Base-by-base conservation (phyloP, 257 asterid genomes). In the Schizonepeta tenuifolia region DNA sequence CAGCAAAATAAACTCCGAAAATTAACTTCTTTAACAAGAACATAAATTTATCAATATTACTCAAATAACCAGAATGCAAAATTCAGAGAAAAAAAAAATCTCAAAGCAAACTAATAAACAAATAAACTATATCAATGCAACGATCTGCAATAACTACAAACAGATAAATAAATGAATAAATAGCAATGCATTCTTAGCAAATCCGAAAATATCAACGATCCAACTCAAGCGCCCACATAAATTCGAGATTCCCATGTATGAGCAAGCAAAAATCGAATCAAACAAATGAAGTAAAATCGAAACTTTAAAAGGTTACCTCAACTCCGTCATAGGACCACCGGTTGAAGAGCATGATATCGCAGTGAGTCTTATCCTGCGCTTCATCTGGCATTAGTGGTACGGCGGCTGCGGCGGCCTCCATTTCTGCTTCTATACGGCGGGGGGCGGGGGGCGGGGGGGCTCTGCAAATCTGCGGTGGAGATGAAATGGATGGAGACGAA, bases 251-350 rank as follows among this genome's bases (percentile, higher is more conserved):
- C 3, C 12, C 1, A 43, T 0, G 1, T 5, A 33, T 38, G 11
- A 26, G 0, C 5, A 24, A 15, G 55, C 36, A 8, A 36, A 67
- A 75, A 21, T 14, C 7, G 53, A 15, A 24, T 13, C 55, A 46
- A 59, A 14, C 15, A 12, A 60, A 2, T 11, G 0, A 40, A 2
- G 6, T 24, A 17, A 35, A 36, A n/a, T 0, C 1, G 15, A 5
- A 57, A 11, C 24, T 17, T 35, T 1, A 50, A 3, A 33, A 3
- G 0, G 31, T 1, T 17, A 77, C 89, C 89, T 80, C 81, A 28
- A 84, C 89, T 51, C 77, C 92, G 26, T 82, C 92, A 46, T 84
- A 84, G 18, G 83, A 74, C 92, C 89, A 87, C n/a, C 89, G 89
- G 67, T 87, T 82, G 78, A 84, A 87, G 60, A 87, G 85, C 86